Evolutionary conservation across 2,329 filamentous ascomycete species (phyloP).

Genomic region (Huntiella bhutanensis): DNA sequence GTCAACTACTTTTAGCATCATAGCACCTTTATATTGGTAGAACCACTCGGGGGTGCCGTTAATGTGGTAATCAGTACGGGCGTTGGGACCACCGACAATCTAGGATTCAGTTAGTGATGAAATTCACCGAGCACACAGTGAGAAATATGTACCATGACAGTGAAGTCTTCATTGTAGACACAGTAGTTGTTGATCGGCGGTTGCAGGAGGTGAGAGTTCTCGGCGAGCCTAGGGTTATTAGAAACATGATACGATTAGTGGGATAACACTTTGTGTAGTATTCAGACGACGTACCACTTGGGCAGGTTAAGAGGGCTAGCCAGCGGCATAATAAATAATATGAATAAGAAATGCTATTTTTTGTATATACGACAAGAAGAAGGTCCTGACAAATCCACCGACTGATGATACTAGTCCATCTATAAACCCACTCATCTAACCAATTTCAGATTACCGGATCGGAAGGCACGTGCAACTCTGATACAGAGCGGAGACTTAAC

Average conservation of each 20-base stretch:
- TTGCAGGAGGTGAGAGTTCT: constrained; percentile 81
- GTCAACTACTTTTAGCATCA: constrained; percentile 86
- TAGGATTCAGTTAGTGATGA: constrained; percentile 15
- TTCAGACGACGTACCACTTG: constrained; percentile 20
- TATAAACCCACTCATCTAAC: too few species aligned
- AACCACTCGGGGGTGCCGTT: constrained; percentile 95
- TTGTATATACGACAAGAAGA: neutral
- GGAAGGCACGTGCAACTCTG: neutral
- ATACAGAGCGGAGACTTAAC: neutral
- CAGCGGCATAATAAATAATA: constrained; percentile 11
- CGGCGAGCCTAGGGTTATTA: constrained; percentile 47
- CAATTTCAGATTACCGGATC: neutral
- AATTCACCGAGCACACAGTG: constrained; percentile 2
- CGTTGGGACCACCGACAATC: constrained; percentile 93
- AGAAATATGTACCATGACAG: constrained; percentile 46
- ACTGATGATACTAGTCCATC: neutral
- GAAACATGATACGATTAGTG: neutral
- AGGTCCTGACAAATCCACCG: neutral
- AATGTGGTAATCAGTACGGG: constrained; percentile 95
- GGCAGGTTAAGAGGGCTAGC: constrained; percentile 23
- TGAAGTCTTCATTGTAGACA: constrained; percentile 71
- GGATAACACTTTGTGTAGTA: neutral
- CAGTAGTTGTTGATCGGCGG: constrained; percentile 96
- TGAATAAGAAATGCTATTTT: neutral
- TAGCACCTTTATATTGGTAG: constrained; percentile 85